These are phyloP conservation scores for Gracilariopsis chorda DNA, from an alignment of 23 red algal species.

Conservation along the genomic window DNA sequence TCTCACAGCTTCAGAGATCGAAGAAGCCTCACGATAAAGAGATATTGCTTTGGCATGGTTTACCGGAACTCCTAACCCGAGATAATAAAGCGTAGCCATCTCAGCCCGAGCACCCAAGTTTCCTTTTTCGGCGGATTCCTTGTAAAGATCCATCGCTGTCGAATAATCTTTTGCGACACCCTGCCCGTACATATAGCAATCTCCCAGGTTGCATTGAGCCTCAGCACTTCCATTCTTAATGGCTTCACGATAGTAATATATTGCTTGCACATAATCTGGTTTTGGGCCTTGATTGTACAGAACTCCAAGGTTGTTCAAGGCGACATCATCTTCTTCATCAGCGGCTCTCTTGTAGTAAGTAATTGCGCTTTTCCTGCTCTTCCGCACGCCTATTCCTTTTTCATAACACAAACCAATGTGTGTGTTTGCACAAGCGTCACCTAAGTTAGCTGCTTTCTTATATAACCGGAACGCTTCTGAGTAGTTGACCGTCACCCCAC, in stretches of 20 bases:
- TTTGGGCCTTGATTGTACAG: conserved; percentile 36
- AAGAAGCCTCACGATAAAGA: conserved; percentile 12
- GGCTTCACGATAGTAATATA: not conserved
- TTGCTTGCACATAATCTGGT: not conserved
- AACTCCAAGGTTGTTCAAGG: conserved; percentile 52
- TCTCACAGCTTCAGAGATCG: conserved; percentile 9
- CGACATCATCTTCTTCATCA: conserved; percentile 5
- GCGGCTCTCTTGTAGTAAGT: conserved; percentile 43
- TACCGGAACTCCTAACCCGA: conserved; percentile 31
- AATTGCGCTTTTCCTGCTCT: conserved; percentile 9
- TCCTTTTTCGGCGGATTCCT: conserved; percentile 9
- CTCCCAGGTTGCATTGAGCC: conserved; percentile 45
- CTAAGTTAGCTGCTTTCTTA: conserved; percentile 11
- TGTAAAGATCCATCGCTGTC: conserved; percentile 26
- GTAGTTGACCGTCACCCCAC: not conserved
- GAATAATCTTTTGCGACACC: conserved; percentile 22
- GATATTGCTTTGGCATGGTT: conserved; percentile 11
- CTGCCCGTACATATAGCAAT: conserved; percentile 41
- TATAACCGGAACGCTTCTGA: conserved; percentile 10
- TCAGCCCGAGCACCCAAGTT: conserved; percentile 8
- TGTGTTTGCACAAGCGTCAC: not conserved
- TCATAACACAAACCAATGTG: conserved; percentile 50
- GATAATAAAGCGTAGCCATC: conserved; percentile 40
- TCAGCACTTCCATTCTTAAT: conserved; percentile 15
- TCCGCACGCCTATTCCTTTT: conserved; percentile 23